These are phyloP conservation scores for Isoetes engelmannii DNA, from an alignment of 83 land plant species.

Conservation along the genomic window DNA sequence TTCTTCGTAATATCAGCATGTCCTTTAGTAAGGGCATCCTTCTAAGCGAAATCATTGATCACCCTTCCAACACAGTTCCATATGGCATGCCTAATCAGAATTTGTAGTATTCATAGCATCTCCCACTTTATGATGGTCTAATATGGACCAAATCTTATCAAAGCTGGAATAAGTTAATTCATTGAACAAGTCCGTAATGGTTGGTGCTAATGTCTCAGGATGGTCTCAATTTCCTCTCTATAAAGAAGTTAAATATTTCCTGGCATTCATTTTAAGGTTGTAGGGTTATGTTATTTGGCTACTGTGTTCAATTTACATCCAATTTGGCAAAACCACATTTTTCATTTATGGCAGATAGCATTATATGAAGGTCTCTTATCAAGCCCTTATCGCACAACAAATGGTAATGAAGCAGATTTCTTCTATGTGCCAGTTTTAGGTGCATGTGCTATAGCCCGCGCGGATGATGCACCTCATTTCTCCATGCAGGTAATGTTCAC, in stretches of 20 bases:
- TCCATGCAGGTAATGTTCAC: slow-evolving; percentile 50
- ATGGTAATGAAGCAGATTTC: slow-evolving; percentile 91
- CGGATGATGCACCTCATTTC: slow-evolving; percentile 85
- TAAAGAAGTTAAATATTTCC: background rate
- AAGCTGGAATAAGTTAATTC: too few species aligned
- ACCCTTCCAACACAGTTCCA: too few species aligned
- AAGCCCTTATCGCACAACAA: slow-evolving; percentile 74
- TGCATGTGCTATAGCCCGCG: slow-evolving; percentile 83
- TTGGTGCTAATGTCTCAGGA: too few species aligned
- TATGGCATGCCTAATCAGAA: too few species aligned
- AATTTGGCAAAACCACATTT: background rate
- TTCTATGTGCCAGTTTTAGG: slow-evolving; percentile 92
- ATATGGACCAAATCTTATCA: too few species aligned
- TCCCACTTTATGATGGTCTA: too few species aligned
- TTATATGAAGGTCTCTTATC: slow-evolving; percentile 70
- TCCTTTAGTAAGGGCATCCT: too few species aligned
- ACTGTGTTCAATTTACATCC: background rate
- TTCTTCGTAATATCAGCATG: too few species aligned
- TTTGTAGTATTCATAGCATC: too few species aligned
- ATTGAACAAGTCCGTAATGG: too few species aligned
- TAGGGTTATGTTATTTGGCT: background rate
- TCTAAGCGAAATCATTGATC: too few species aligned
- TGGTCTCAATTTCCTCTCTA: background rate
- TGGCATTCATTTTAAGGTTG: background rate
- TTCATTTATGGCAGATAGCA: slow-evolving; percentile 51